phyloP scores from a whole-genome alignment of 2,329 filamentous ascomycete genomes.

The Botrytis sinoallii region DNA sequence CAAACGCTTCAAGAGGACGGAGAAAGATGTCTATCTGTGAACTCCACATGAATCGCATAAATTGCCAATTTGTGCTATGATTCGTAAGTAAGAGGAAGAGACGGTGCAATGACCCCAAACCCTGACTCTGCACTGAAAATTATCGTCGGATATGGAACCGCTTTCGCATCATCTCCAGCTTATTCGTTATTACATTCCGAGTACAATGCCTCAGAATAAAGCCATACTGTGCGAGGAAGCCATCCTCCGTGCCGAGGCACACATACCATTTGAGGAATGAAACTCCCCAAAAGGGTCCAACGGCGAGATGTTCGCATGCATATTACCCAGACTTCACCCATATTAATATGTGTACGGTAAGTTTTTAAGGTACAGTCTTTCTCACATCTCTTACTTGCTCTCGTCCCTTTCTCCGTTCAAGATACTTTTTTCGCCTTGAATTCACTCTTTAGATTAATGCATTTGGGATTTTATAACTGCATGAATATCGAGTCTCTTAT shows the following conservation, averaged over 20 bases:
- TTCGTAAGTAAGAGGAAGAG: background rate
- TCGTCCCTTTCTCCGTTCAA: background rate
- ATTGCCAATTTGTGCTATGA: background rate
- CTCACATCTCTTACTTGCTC: background rate
- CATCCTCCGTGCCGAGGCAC: conserved; percentile 1
- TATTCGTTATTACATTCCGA: background rate
- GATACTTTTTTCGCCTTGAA: background rate
- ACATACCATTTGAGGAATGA: background rate
- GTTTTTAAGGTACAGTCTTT: background rate
- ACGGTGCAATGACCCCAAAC: background rate
- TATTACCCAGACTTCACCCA: conserved; percentile 1
- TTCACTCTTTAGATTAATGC: background rate
- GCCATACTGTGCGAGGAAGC: background rate
- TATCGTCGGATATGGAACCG: background rate
- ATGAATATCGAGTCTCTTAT: background rate
- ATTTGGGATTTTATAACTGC: background rate
- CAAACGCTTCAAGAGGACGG: background rate
- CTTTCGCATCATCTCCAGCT: background rate
- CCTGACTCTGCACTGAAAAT: background rate
- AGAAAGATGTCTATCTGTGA: background rate
- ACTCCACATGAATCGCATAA: background rate
- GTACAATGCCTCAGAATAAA: background rate
- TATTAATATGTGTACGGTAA: background rate
- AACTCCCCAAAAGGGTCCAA: background rate
- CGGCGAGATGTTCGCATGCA: background rate